These are phyloP conservation scores for Aspergillus sp. DNA, from an alignment of 2,329 filamentous ascomycete species.

Conservation along the genomic window DNA sequence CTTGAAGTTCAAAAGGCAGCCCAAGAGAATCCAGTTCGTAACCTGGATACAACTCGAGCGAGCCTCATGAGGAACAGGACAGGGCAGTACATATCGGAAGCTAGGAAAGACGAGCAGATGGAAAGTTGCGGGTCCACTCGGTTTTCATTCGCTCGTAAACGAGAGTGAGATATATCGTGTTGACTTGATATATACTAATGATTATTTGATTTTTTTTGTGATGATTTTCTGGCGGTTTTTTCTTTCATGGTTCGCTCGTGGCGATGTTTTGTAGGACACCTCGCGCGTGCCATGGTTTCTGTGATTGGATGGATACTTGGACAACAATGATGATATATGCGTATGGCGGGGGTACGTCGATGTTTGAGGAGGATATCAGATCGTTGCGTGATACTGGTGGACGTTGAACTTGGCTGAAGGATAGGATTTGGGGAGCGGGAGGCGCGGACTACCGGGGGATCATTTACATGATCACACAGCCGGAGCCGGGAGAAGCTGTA, in stretches of 20 bases:
- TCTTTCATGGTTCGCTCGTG: background rate
- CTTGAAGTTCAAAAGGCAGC: too few relatives aligned
- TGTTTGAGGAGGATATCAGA: too few relatives aligned
- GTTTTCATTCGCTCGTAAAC: too few relatives aligned
- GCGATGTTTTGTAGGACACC: background rate
- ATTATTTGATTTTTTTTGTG: background rate
- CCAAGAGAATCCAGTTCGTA: background rate
- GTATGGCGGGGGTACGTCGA: too few relatives aligned
- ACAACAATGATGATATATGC: too few relatives aligned
- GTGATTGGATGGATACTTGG: background rate
- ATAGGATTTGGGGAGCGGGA: background rate
- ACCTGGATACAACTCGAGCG: background rate
- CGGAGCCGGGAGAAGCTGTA: slow-evolving; percentile 26
- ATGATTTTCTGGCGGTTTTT: background rate
- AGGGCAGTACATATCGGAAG: too few relatives aligned
- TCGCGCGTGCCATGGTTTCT: background rate
- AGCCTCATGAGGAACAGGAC: too few relatives aligned
- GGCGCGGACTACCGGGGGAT: background rate
- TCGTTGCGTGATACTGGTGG: too few relatives aligned
- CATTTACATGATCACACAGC: slow-evolving; percentile 33
- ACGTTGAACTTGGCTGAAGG: too few relatives aligned
- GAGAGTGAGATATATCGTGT: background rate
- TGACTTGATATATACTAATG: too few relatives aligned
- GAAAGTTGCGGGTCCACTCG: too few relatives aligned
- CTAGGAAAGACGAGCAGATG: too few relatives aligned